These are phyloP conservation scores for Ophiostoma perfectum DNA, from an alignment of 2,329 filamentous ascomycete genomes.

Conservation along the genomic window DNA sequence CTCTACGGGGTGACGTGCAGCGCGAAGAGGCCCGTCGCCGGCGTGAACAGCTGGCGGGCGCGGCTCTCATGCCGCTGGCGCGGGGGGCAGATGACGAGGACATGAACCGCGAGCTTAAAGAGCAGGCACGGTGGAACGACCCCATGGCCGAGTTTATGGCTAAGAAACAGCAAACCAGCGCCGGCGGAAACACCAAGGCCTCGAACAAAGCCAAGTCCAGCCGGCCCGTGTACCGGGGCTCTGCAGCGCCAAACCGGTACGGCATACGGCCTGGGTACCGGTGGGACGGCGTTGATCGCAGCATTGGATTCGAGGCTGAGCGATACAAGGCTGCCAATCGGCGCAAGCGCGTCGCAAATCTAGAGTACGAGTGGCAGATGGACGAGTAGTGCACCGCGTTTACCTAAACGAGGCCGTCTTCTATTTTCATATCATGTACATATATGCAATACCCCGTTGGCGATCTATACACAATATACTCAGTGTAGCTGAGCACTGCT, in stretches of 20 bases:
- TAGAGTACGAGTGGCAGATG: constrained; percentile 95
- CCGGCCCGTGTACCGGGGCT: constrained; percentile 69
- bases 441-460: constrained; percentile 3
- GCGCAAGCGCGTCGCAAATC: constrained; percentile 65
- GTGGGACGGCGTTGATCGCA: constrained; percentile 94
- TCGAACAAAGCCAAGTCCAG: constrained; percentile 28
- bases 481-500: no score
- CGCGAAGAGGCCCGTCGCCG: constrained; percentile 58
- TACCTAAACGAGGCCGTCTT: no score
- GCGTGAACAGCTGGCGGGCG: constrained; percentile 67
- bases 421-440: not conserved
- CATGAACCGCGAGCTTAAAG: constrained; percentile 77
- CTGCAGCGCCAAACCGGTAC: constrained; percentile 84
- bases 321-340: constrained; percentile 85
- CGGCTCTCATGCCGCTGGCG: constrained; percentile 74
- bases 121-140: constrained; percentile 81
- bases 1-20: constrained; percentile 81
- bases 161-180: constrained; percentile 32
- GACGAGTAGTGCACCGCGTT: constrained; percentile 36
- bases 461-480: not conserved
- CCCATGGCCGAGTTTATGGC: constrained; percentile 77
- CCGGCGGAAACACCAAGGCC: constrained; percentile 33
- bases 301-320: constrained; percentile 89
- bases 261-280: constrained; percentile 85
- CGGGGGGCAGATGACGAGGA: constrained; percentile 76